These are phyloP conservation scores for Wallacemonas rigidus DNA, from an alignment of 208 protist species.

Conservation along the genomic window DNA sequence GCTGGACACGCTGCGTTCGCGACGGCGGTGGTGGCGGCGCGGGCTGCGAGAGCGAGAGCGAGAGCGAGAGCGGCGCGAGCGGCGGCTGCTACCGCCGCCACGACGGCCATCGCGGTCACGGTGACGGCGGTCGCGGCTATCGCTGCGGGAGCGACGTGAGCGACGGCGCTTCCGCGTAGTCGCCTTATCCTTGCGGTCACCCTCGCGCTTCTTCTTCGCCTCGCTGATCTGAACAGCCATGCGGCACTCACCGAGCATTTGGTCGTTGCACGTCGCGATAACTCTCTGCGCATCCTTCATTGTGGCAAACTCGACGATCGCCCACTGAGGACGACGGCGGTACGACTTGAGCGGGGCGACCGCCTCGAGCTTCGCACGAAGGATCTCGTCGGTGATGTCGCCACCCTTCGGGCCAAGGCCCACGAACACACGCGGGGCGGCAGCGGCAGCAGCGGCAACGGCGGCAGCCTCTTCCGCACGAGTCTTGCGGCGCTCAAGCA, in stretches of 20 bases:
- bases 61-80: slow-evolving; percentile 21
- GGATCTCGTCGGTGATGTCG: slow-evolving; percentile 31
- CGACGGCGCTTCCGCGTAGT: slow-evolving; percentile 21
- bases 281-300: slow-evolving; percentile 36
- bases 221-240: slow-evolving; percentile 58
- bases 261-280: slow-evolving; percentile 45
- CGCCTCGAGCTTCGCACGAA: slow-evolving; percentile 40
- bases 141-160: slow-evolving; percentile 35
- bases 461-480: slow-evolving; percentile 16
- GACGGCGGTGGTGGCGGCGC: slow-evolving; percentile 18
- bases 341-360: slow-evolving; percentile 43
- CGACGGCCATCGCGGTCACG: slow-evolving; percentile 22
- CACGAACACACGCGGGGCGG: slow-evolving; percentile 37
- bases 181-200: slow-evolving; percentile 25
- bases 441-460: neutral
- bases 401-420: slow-evolving; percentile 55
- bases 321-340: slow-evolving; percentile 60
- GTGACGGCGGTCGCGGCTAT: slow-evolving; percentile 27
- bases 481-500: slow-evolving; percentile 21
- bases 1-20: slow-evolving; percentile 17
- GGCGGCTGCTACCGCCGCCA: slow-evolving; percentile 16
- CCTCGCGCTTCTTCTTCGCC: slow-evolving; percentile 20
- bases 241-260: slow-evolving; percentile 50
- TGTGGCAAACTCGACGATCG: slow-evolving; percentile 52
- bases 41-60: slow-evolving; percentile 25